A percentile compares a stretch with the other conserved stretches of the same genome.
These are phyloP conservation scores for Lasiodiplodia gonubiensis DNA, from an alignment of 2,329 filamentous ascomycete species.

Conservation along the genomic window DNA sequence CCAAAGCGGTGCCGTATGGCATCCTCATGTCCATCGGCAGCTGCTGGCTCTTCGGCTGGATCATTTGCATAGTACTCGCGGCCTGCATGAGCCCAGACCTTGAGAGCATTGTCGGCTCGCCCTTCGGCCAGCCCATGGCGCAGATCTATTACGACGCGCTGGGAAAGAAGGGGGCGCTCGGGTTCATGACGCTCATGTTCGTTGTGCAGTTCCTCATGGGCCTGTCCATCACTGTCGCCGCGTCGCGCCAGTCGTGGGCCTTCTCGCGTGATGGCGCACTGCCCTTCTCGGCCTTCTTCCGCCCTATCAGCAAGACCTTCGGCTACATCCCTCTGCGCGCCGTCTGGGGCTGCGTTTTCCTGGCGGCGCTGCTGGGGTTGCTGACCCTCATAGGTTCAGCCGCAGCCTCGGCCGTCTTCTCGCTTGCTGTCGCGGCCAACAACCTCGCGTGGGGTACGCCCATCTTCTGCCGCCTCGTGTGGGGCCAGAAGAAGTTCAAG, in stretches of 20 bases:
- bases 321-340: slow-evolving; percentile 64
- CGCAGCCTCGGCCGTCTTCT: slow-evolving; percentile 65
- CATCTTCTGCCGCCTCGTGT: slow-evolving; percentile 63
- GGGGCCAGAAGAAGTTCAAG: slow-evolving; percentile 63
- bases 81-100: slow-evolving; percentile 62
- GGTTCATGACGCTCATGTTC: slow-evolving; percentile 64
- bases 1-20: slow-evolving; percentile 63
- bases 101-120: slow-evolving; percentile 53
- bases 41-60: slow-evolving; percentile 63
- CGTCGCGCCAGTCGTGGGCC: slow-evolving; percentile 66
- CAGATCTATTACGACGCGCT: slow-evolving; percentile 67
- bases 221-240: slow-evolving; percentile 62
- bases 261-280: slow-evolving; percentile 68
- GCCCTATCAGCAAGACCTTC: slow-evolving; percentile 60
- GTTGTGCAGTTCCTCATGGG: slow-evolving; percentile 69
- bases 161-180: slow-evolving; percentile 64
- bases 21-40: slow-evolving; percentile 64
- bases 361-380: slow-evolving; percentile 61
- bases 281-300: slow-evolving; percentile 64
- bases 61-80: slow-evolving; percentile 63
- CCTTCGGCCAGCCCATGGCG: slow-evolving; percentile 66
- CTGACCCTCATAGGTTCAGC: slow-evolving; percentile 64
- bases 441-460: slow-evolving; percentile 66
- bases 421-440: slow-evolving; percentile 64
- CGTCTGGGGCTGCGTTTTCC: slow-evolving; percentile 59